These are phyloP conservation scores for Metschnikowia reukaufii DNA, from an alignment of 805 yeast genomes.

Conservation along the genomic window DNA sequence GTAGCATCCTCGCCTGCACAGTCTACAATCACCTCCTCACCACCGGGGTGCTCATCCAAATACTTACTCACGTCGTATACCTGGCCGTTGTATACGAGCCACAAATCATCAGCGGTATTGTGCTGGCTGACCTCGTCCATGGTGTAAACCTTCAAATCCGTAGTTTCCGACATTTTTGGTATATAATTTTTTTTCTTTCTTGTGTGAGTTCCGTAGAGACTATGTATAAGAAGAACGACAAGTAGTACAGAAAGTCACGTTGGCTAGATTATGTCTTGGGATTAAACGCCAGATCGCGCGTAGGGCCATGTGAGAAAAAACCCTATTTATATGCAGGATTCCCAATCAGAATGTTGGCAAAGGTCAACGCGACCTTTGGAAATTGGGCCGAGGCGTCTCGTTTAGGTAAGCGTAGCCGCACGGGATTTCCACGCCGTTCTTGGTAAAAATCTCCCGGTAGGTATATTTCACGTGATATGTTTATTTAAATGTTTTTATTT, in stretches of 20 bases:
- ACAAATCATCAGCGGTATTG: constrained; percentile 40
- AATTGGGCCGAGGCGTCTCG: background rate
- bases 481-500: too few relatives aligned
- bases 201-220: background rate
- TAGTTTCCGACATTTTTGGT: constrained; percentile 13
- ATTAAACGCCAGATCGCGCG: background rate
- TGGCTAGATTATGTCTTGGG: background rate
- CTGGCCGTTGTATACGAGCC: constrained; percentile 46
- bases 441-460: too few relatives aligned
- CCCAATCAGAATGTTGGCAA: constrained; percentile 19
- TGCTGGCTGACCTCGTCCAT: constrained; percentile 50
- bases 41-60: constrained; percentile 68
- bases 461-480: too few relatives aligned
- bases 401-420: background rate
- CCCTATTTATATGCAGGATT: constrained; percentile 10
- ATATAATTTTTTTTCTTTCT: background rate
- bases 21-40: constrained; percentile 76
- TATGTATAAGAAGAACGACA: background rate
- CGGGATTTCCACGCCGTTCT: background rate
- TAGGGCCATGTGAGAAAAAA: constrained; percentile 5
- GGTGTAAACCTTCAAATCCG: constrained; percentile 47
- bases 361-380: constrained; percentile 2
- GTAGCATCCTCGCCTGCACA: constrained; percentile 83
- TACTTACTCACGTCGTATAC: constrained; percentile 43
- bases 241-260: background rate